phyloP scores from a whole-genome alignment of 1,284 basidiomycete genomes.

The Ustilago nuda region DNA sequence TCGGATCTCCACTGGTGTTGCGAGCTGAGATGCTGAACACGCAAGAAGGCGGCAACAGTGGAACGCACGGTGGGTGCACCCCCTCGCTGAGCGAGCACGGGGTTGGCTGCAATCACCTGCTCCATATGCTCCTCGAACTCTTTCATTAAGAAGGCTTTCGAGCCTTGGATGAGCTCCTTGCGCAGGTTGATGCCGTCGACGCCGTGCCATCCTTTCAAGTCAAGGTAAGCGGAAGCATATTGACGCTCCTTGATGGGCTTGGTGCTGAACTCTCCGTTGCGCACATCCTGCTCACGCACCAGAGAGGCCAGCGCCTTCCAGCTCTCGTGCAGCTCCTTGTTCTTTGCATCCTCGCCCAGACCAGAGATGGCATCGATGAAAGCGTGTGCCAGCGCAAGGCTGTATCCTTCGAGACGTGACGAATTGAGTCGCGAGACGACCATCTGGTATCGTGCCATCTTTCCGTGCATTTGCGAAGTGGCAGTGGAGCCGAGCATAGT shows the following conservation, averaged over 20 bases:
- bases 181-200: slow-evolving; percentile 60
- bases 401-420: slow-evolving; percentile 57
- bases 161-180: slow-evolving; percentile 77
- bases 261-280: slow-evolving; percentile 67
- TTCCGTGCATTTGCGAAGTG: slow-evolving; percentile 58
- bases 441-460: slow-evolving; percentile 65
- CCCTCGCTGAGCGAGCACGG: slow-evolving; percentile 86
- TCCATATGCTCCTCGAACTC: slow-evolving; percentile 85
- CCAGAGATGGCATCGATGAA: slow-evolving; percentile 59
- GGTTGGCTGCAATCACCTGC: slow-evolving; percentile 82
- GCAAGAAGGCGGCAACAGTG: slow-evolving; percentile 74
- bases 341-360: slow-evolving; percentile 51
- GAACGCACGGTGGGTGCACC: slow-evolving; percentile 91
- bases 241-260: slow-evolving; percentile 70
- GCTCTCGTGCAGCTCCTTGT: slow-evolving; percentile 69
- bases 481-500: slow-evolving; percentile 22
- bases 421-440: slow-evolving; percentile 63
- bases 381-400: slow-evolving; percentile 54
- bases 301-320: slow-evolving; percentile 71
- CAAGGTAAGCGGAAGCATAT: slow-evolving; percentile 72
- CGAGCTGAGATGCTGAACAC: slow-evolving; percentile 60
- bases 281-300: slow-evolving; percentile 71
- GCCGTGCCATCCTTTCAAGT: slow-evolving; percentile 31
- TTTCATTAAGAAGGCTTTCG: slow-evolving; percentile 80
- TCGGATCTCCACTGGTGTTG: slow-evolving; percentile 61